These are phyloP conservation scores for Mycena amicta DNA, from an alignment of 768 basidiomycete species.

Conservation along the genomic window DNA sequence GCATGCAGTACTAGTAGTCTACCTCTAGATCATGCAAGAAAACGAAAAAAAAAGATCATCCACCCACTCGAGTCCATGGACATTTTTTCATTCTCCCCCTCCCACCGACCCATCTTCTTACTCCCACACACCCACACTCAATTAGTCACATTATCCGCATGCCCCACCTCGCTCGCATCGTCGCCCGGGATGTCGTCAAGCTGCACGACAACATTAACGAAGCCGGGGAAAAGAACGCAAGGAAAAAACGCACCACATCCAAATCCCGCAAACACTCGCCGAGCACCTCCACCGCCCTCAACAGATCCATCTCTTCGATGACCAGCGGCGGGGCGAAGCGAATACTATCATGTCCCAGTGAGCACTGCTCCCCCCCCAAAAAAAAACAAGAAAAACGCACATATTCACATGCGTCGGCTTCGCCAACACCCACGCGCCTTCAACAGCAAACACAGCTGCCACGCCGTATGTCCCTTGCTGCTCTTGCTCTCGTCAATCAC, in stretches of 20 bases:
- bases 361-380: background rate
- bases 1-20: too few relatives aligned
- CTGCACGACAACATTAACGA: slow-evolving; percentile 26
- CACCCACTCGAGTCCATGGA: background rate
- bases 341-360: slow-evolving; percentile 54
- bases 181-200: slow-evolving; percentile 63
- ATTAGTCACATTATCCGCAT: background rate
- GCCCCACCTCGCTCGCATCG: background rate
- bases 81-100: too few relatives aligned
- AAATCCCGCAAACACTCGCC: slow-evolving; percentile 77
- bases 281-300: slow-evolving; percentile 75
- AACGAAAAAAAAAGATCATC: too few relatives aligned
- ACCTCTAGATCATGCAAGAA: too few relatives aligned
- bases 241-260: slow-evolving; percentile 73
- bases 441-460: slow-evolving; percentile 92
- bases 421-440: slow-evolving; percentile 92
- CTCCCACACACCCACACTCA: background rate
- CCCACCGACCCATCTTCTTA: background rate
- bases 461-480: slow-evolving; percentile 79
- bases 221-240: background rate
- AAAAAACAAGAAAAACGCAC: slow-evolving; percentile 38
- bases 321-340: slow-evolving; percentile 96
- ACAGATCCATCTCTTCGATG: slow-evolving; percentile 85
- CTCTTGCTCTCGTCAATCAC: slow-evolving; percentile 88
- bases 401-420: slow-evolving; percentile 97